Percentiles rank a stretch among this genome's conserved stretches.
phyloP scores from a whole-genome alignment of 1,139 yeast genomes.

The Taphrina flavorubra region DNA sequence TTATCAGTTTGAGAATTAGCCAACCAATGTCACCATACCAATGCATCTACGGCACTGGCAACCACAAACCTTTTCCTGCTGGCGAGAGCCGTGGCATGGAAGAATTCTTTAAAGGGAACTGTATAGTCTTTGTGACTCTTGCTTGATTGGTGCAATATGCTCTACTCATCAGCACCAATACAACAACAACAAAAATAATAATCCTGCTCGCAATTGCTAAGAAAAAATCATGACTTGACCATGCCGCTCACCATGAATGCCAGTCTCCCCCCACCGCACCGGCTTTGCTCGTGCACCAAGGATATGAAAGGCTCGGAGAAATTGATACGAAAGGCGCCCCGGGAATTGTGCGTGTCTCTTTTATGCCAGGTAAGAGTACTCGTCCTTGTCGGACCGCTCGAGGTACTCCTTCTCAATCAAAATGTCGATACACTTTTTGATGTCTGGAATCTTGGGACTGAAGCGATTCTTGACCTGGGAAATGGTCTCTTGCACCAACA shows the following conservation, averaged over 20 bases:
- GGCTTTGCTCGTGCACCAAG: background rate
- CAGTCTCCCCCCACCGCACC: background rate
- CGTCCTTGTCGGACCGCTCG: constrained; percentile 70
- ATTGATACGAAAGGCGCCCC: background rate
- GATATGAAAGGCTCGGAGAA: too few relatives aligned
- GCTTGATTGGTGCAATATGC: background rate
- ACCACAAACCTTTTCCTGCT: too few relatives aligned
- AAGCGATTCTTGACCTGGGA: constrained; percentile 85
- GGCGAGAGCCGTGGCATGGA: too few relatives aligned
- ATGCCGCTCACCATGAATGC: background rate
- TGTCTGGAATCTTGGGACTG: constrained; percentile 81
- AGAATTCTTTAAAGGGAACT: too few relatives aligned
- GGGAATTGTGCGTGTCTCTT: background rate
- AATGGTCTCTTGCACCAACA: constrained; percentile 83
- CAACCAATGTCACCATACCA: too few relatives aligned
- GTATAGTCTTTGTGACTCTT: too few relatives aligned
- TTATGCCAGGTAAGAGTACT: constrained; percentile 79
- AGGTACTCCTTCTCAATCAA: constrained; percentile 87
- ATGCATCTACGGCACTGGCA: too few relatives aligned
- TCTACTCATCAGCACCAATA: background rate
- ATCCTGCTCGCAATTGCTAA: constrained; percentile 9
- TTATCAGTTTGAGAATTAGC: too few relatives aligned
- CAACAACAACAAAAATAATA: background rate
- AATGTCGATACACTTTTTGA: constrained; percentile 83
- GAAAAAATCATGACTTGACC: background rate